Percentiles rank a stretch among this genome's conserved stretches.
These are phyloP conservation scores for Ophiostoma novo-ulmi DNA, from an alignment of 2,329 filamentous ascomycete species.

Conservation along the genomic window DNA sequence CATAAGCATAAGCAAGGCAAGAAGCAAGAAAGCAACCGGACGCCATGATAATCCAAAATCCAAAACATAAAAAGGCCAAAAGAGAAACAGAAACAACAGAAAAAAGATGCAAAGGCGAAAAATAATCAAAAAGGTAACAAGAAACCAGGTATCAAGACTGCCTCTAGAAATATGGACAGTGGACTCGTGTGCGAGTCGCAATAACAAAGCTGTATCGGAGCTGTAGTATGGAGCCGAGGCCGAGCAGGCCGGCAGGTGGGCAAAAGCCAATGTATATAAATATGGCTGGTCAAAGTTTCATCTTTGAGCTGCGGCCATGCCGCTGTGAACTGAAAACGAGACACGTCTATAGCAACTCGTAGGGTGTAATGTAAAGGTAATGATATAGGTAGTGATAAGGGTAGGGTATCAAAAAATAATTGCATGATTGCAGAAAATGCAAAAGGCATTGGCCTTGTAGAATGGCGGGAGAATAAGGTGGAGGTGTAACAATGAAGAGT, in stretches of 20 bases:
- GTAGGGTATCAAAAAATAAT: not conserved
- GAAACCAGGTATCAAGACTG: slow-evolving; percentile 17
- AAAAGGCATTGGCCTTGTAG: not conserved
- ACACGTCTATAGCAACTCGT: not conserved
- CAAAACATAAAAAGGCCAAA: not conserved
- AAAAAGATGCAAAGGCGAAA: not conserved
- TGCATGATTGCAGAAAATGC: not conserved
- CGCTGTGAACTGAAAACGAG: not conserved
- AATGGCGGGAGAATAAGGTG: not conserved
- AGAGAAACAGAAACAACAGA: not conserved
- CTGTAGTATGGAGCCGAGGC: not conserved
- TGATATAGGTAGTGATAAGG: not conserved
- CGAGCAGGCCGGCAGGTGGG: not conserved
- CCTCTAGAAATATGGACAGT: slow-evolving; percentile 13
- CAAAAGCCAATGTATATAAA: not conserved
- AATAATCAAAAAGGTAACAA: not conserved
- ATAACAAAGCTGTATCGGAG: not conserved
- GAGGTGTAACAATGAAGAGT: not conserved
- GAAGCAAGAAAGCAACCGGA: not conserved
- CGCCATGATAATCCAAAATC: slow-evolving; percentile 5
- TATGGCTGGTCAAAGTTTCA: not conserved
- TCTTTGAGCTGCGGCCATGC: not conserved
- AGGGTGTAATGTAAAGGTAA: not conserved
- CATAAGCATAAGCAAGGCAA: not conserved
- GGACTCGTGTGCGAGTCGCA: not conserved